Evolutionary conservation across 441 rosid species (phyloP).

Genomic region (Mallotus japonicus): DNA sequence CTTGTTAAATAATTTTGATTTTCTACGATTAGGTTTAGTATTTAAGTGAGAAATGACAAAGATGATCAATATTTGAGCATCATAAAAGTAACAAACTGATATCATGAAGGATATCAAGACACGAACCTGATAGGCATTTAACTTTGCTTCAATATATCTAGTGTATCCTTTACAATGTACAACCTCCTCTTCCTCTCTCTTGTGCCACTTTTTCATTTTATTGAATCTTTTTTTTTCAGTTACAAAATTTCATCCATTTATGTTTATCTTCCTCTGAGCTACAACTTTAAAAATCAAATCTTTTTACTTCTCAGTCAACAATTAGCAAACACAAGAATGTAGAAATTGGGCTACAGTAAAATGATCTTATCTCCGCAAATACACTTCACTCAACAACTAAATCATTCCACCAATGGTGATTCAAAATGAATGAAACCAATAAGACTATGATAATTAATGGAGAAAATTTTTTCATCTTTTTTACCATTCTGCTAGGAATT

Average conservation of each 20-base stretch:
- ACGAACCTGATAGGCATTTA: constrained; percentile 66
- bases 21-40: no score
- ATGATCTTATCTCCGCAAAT: neutral
- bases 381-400: neutral
- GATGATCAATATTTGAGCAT: neutral
- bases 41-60: neutral
- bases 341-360: neutral
- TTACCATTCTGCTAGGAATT: constrained; percentile 76
- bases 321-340: neutral
- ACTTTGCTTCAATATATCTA: constrained; percentile 66
- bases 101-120: neutral
- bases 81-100: neutral
- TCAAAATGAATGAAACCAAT: neutral
- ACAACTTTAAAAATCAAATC: constrained; percentile 51
- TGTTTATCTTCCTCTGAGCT: constrained; percentile 66
- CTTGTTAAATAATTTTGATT: constrained; percentile 28
- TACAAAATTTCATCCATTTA: constrained; percentile 58
- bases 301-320: constrained; percentile 68
- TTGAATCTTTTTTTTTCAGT: constrained; percentile 51
- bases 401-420: neutral
- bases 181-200: constrained; percentile 58
- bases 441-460: neutral
- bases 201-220: constrained; percentile 67
- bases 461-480: constrained; percentile 46
- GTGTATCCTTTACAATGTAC: constrained; percentile 64